Evolutionary conservation across 2,329 filamentous ascomycete species (phyloP).

Genomic region (Clathrospora elynae): DNA sequence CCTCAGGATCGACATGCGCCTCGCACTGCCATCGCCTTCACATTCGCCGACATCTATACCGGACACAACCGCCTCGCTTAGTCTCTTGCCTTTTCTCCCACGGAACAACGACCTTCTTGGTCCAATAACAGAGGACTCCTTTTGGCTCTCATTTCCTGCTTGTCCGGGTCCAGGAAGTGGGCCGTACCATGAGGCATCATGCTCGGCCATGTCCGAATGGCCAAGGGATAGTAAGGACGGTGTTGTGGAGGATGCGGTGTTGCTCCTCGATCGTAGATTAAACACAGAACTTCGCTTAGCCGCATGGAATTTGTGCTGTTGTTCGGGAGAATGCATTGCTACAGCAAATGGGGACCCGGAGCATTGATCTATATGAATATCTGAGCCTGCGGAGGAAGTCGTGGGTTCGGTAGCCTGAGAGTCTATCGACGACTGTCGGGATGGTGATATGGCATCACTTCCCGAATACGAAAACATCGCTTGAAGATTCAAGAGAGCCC

Average conservation of each 20-base stretch:
- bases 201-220: constrained; percentile 30
- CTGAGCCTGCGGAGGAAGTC: constrained; percentile 28
- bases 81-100: constrained; percentile 43
- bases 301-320: constrained; percentile 24
- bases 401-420: constrained; percentile 30
- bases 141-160: constrained; percentile 25
- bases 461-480: constrained; percentile 48
- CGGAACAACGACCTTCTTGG: constrained; percentile 42
- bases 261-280: constrained; percentile 46
- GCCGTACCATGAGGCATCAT: constrained; percentile 28
- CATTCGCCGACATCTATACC: constrained; percentile 25
- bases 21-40: constrained; percentile 34
- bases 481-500: constrained; percentile 16
- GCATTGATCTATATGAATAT: constrained; percentile 34
- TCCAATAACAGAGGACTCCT: constrained; percentile 25
- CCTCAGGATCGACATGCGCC: constrained; percentile 42
- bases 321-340: constrained; percentile 42
- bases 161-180: constrained; percentile 35
- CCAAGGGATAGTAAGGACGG: constrained; percentile 35
- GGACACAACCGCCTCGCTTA: constrained; percentile 41
- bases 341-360: constrained; percentile 32
- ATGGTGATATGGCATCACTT: constrained; percentile 35
- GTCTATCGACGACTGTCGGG: constrained; percentile 44
- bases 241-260: constrained; percentile 43
- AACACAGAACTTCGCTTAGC: constrained; percentile 46